Percentiles rank a stretch among this genome's conserved stretches.
These are phyloP conservation scores for Alternaria consortialis DNA, from an alignment of 2,329 filamentous ascomycete species.

Conservation along the genomic window DNA sequence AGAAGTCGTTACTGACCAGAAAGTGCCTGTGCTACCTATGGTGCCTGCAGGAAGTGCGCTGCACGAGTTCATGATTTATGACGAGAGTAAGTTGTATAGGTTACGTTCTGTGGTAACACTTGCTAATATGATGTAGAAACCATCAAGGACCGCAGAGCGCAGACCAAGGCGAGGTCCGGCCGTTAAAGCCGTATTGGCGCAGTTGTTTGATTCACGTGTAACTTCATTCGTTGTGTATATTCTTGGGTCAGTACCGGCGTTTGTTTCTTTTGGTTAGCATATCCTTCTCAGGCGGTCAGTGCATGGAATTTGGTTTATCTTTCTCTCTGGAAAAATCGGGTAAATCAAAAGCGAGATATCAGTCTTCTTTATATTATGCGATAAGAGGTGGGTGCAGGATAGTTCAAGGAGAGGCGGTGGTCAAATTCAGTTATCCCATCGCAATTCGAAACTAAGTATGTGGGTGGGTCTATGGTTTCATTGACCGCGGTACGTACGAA, in stretches of 20 bases:
- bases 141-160: conserved; percentile 41
- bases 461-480: not conserved
- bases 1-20: conserved; percentile 87
- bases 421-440: not conserved
- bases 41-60: conserved; percentile 86
- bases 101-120: not conserved
- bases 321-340: conserved; percentile 2
- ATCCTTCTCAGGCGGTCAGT: not conserved
- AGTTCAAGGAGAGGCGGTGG: not conserved
- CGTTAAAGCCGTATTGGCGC: conserved; percentile 25
- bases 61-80: conserved; percentile 92
- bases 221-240: conserved; percentile 31
- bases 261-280: conserved; percentile 11
- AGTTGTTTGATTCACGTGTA: conserved; percentile 12
- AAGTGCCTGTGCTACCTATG: conserved; percentile 97
- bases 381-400: not conserved
- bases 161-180: conserved; percentile 40
- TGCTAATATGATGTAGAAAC: conserved; percentile 28
- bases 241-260: conserved; percentile 30
- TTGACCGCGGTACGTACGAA: not conserved
- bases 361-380: not conserved
- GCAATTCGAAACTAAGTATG: not conserved
- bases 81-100: conserved; percentile 67
- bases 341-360: conserved; percentile 18
- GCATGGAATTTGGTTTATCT: not conserved